These are phyloP conservation scores for Colletotrichum sublineola DNA, from an alignment of 2,329 filamentous ascomycete genomes.

Conservation along the genomic window DNA sequence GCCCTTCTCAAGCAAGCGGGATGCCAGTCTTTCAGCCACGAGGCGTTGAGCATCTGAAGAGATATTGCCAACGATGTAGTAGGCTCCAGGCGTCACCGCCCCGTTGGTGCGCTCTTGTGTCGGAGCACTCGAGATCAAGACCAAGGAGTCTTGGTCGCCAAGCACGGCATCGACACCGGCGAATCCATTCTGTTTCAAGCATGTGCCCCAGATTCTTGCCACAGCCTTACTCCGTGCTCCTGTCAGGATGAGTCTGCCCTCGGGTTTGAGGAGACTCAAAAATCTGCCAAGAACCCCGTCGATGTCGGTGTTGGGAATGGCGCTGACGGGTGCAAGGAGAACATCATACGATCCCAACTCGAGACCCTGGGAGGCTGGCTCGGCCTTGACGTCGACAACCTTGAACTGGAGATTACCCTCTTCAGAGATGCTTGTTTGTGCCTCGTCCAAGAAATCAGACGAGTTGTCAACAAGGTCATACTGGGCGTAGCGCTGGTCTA, in stretches of 20 bases:
- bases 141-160: neutral
- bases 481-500: constrained; percentile 7
- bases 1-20: neutral
- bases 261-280: constrained; percentile 46
- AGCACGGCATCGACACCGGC: constrained; percentile 1
- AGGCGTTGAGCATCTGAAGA: neutral
- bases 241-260: constrained; percentile 46
- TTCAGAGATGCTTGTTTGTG: neutral
- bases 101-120: neutral
- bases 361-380: constrained; percentile 46
- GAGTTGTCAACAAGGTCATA: constrained; percentile 46
- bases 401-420: constrained; percentile 45
- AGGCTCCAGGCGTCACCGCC: neutral
- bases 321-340: constrained; percentile 46
- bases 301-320: constrained; percentile 23
- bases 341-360: constrained; percentile 46
- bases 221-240: neutral
- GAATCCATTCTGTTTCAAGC: neutral
- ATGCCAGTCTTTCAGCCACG: neutral
- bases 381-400: constrained; percentile 50
- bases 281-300: constrained; percentile 46
- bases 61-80: neutral
- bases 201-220: neutral
- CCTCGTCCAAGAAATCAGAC: constrained; percentile 42
- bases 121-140: constrained; percentile 2